Base-by-base conservation (phyloP, 805 yeast species). In the Saturnispora ahearnii region DNA sequence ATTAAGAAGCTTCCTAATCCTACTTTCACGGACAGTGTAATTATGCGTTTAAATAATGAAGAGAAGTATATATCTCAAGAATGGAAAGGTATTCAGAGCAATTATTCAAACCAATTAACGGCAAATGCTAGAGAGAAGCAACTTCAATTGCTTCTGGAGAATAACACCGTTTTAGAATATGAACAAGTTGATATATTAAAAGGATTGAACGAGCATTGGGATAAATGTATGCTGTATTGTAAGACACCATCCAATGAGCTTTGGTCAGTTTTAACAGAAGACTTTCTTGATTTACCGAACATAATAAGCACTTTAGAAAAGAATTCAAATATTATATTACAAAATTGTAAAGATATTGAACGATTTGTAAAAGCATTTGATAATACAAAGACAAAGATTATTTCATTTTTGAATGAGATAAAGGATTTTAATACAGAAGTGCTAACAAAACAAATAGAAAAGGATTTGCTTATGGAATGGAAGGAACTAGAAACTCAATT, bases 191-290 rank as follows among this genome's bases (percentile, higher is more conserved):
- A 76, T 2, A 69, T 84, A 15, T 67, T 90, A 32, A 81, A 79
- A 50, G 78, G 89, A 58, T 68, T 89, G 44, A 83, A 96, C 10
- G 78, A 78, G 48, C 96, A 89, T 66, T 87, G 81, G 58, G 96
- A 89, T 63, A 88, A 86, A 60, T 85, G 95, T 56, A 57, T 68
- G 11, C 67, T 76, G 78, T 9, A 59, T 62, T 3, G 59, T 52
- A 6, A 57, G 51, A 1, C 73, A 69, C 48, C 67, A 67, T 51
- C 47, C 56, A 10, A 11, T 28, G 73, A 76, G 55, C 60, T 78
- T 12, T 62, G 72, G 15, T 62, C 68, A 2, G 77, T 82, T 2
- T 66, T 84, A 3, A 64, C 65, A 18, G 71, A 70, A 43, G 90
- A 82, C 58, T 69, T 74, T 18, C 56, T 60, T 4, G 87, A 85